Base-by-base conservation (phyloP, 345 rosid genomes). In the Jatropha curcas region DNA sequence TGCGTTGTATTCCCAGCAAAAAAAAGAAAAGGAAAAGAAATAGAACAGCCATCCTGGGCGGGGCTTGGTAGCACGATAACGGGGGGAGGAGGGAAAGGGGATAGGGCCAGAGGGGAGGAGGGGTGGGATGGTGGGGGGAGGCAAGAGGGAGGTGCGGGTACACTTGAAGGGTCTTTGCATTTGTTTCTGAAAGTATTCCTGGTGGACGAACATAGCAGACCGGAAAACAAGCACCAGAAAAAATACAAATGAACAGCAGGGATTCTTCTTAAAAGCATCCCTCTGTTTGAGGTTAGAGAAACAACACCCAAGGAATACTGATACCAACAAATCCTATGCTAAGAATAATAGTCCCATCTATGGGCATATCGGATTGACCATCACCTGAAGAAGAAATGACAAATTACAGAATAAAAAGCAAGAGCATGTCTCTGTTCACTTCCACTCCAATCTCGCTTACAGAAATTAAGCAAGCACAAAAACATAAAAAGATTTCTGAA, bases 381-480 rank as follows among this genome's bases (percentile, higher is more conserved):
- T 72, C 60, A 52, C 67, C 74, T 77, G 55, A 86, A 85, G 86
- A 52, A 81, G 83, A 39, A 85, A 82, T 84, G 72, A 77, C 59
- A 33, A 73, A 73, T 63, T 8, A 67, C 28, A 50, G 19, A n/a
- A 28, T 51, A 71, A 80, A n/a, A 77, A 72, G 75, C 67, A 60
- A 51, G 50, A 30, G 45, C 52, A 24, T 17, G 60, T 10, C 71
- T 68, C 65, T 34, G 28, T 70, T 70, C 43, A 67, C 67, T 69
- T n/a, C 75, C 50, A 70, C n/a, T 59, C 55, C n/a, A 69, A 72
- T 28, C 71, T 84, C 43, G 76, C 92, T 86, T 88, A 67, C 69
- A 35, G 56, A 71, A 60, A n/a, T n/a, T 76, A 88, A 88, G 90
- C 61, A 86, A n/a, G 68, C 82, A 71, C 66, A 37, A 53, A 37